Evolutionary conservation across 2,329 filamentous ascomycete species (phyloP), one percentile per base, ranked within the genome.

Genomic region (Fusarium sp.): DNA sequence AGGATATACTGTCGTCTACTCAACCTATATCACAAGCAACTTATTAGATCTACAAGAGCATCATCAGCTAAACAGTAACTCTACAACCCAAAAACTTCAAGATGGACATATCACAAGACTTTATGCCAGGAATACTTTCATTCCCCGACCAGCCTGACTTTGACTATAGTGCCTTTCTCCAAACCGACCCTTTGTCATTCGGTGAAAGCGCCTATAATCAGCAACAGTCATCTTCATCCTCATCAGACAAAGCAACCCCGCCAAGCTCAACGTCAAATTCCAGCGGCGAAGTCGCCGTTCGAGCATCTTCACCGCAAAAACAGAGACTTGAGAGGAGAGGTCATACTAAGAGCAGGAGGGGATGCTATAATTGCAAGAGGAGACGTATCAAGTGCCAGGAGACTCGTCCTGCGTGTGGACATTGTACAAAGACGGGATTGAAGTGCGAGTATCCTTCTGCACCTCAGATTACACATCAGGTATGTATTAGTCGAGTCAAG

Each of bases 311-410:
- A 8, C 34, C 65, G 7, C 71, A 74, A 62, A 76, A 73, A 52
- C 73, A 81, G 69, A 79, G 82, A 45, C 67, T 85, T 26, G 86
- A 88, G 75, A 80, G 89, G 58, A 84, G 88, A 65, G 88, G 89
- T 1, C 89, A 91, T 67, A 90, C 87, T 13, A 91, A 91, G 77
- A 90, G 87, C 52, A 84, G 89, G 25, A 82, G 85, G 18, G 89
- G 89, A 11, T 91, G 89, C 77, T 91, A 85, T 77, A 90, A 90
- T 75, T 91, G 89, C 80, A 91, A 91, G 78, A 82, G 86, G 58
- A 81, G 89, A 42, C 85, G 89, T 62, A 90, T 91, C 7, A 62
- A 90, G 85, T 91, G 89, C 75, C 89, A 90, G 79, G 89, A 91
- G 77, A 88, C 82, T n/a, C 84, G 81, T 30, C 89, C 89, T 28